Base-by-base conservation (phyloP, 257 asterid genomes). In the Jaltomata sinuosa region DNA sequence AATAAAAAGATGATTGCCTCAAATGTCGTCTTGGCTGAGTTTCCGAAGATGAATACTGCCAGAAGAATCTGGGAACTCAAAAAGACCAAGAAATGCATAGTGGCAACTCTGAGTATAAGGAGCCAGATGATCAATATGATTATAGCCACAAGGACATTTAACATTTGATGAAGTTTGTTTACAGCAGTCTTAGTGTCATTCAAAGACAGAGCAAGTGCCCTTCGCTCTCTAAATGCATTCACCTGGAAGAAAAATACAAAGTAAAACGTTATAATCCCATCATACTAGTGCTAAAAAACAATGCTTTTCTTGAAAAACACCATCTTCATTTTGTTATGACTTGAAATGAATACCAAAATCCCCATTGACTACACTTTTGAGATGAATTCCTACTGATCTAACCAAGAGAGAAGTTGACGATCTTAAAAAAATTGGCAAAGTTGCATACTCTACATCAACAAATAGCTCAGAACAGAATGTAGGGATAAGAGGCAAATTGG, bases 101-200 rank as follows among this genome's bases (percentile, higher is more conserved):
- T 91, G 34, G 99, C 93, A 50, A 97, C 95, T 94, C 88, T 91
- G 57, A 95, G 96, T 84, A 95, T 91, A 31, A 94, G 97, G 40
- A 97, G 97, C 96, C 96, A 95, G 80, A 93, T 90, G 42, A 90
- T 67, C 38, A 91, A 15, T 25, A 94, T 81, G 81, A 94, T 40
- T 62, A 93, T 36, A 27, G 85, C 94, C 81, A 95, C 95, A 27
- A 94, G 54, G 61, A 25, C 91, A 76, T 94, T 91, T 86, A 94
- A 84, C 94, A 97, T 94, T 12, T 93, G 95, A 88, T 95, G 98
- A 29, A 95, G 92, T 82, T 91, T 93, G 92, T 94, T 91, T 14
- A 97, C 98, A 0, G 98, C 98, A 6, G 98, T 97, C 88, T 95
- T 97, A 1, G 99, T 97, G 92, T 97, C 99, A 64, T 97, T 91